These are phyloP conservation scores for Astragalus glycyphyllos DNA, from an alignment of 306 rosid genomes.

Conservation along the genomic window DNA sequence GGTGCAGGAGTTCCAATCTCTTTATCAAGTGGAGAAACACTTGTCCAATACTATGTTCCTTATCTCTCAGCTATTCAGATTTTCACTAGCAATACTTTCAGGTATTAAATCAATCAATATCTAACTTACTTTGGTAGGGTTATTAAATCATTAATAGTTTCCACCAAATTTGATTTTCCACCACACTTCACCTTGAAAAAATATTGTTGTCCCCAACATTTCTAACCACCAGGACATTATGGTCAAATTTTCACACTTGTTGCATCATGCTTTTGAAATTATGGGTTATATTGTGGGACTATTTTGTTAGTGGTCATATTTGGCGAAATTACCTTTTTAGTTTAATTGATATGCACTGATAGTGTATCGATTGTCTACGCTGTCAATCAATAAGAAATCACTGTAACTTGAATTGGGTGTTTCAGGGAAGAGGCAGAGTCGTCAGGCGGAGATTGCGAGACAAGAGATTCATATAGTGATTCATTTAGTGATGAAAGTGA, in stretches of 20 bases:
- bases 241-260: slow-evolving; percentile 39
- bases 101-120: slow-evolving; percentile 48
- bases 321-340: too few species aligned
- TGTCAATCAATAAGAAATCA: too few species aligned
- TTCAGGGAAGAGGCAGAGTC: slow-evolving; percentile 81
- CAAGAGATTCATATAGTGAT: slow-evolving; percentile 85
- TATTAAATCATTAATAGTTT: slow-evolving; percentile 20
- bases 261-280: slow-evolving; percentile 25
- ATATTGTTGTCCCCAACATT: slow-evolving; percentile 25
- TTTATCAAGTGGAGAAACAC: slow-evolving; percentile 71
- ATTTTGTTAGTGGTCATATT: background rate
- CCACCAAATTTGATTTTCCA: slow-evolving; percentile 20
- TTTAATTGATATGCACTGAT: too few species aligned
- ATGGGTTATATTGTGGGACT: slow-evolving; percentile 13
- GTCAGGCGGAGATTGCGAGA: slow-evolving; percentile 80
- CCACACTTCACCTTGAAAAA: background rate
- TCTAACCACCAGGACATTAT: slow-evolving; percentile 11
- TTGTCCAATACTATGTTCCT: slow-evolving; percentile 94
- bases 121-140: background rate
- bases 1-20: slow-evolving; percentile 88
- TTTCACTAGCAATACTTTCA: slow-evolving; percentile 77
- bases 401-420: slow-evolving; percentile 19
- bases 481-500: slow-evolving; percentile 87
- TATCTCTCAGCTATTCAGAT: slow-evolving; percentile 97
- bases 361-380: too few species aligned